Evolutionary conservation across 345 rosid genomes (phyloP).

Genomic region (Psidium guajava): DNA sequence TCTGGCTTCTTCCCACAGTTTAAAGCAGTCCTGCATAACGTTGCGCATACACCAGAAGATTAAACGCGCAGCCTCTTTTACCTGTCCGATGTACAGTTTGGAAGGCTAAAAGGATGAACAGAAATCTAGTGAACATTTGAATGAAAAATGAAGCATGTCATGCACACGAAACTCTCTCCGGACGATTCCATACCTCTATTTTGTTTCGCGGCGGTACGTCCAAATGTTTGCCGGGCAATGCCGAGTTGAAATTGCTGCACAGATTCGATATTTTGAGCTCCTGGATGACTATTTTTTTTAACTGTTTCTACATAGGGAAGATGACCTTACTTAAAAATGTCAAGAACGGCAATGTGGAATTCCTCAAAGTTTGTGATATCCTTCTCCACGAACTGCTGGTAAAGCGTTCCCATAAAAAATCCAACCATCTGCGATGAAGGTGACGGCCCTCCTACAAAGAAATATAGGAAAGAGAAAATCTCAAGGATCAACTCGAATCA

Average conservation of each 20-base stretch:
- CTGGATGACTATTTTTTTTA: background rate
- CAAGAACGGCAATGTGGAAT: slow-evolving; percentile 66
- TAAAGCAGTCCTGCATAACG: slow-evolving; percentile 26
- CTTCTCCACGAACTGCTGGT: slow-evolving; percentile 41
- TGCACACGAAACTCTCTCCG: background rate
- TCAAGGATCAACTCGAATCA: background rate
- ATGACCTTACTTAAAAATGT: slow-evolving; percentile 52
- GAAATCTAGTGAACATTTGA: background rate
- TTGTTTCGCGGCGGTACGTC: slow-evolving; percentile 44
- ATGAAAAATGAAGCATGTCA: background rate
- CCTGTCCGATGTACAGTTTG: background rate
- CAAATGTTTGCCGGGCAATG: slow-evolving; percentile 82
- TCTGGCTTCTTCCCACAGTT: slow-evolving; percentile 19
- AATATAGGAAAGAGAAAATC: background rate
- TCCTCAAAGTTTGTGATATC: slow-evolving; percentile 42
- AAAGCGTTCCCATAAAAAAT: slow-evolving; percentile 48
- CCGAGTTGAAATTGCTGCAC: slow-evolving; percentile 65
- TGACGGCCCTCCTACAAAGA: slow-evolving; percentile 14
- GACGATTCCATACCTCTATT: slow-evolving; percentile 28
- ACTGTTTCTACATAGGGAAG: background rate
- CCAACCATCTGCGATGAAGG: slow-evolving; percentile 53
- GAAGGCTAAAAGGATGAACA: background rate
- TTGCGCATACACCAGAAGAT: background rate
- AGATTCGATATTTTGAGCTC: background rate
- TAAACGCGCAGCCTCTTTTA: background rate